Conservation (phyloP, 148 eudicot species). For the Vaccinium corymbosum region DNA sequence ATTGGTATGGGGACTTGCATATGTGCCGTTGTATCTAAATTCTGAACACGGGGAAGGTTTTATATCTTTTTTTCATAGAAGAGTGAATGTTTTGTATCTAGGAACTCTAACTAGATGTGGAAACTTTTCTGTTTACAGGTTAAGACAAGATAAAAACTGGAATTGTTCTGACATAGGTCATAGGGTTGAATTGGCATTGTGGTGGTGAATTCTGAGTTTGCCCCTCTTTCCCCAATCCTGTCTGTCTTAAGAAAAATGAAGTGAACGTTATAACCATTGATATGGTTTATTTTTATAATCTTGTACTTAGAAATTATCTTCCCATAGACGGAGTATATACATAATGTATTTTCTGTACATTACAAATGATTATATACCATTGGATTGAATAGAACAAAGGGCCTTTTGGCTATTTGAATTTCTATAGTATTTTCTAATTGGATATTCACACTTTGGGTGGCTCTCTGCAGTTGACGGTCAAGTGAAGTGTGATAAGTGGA, state of each 20-base stretch:
- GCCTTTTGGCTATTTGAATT: not conserved
- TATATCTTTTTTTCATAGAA: too few relatives aligned
- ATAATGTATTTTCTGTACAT: not conserved
- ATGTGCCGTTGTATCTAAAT: not conserved
- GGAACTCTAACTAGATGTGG: not conserved
- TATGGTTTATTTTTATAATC: not conserved
- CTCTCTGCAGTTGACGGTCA: constrained; percentile 54
- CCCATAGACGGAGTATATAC: not conserved
- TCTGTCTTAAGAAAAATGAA: not conserved
- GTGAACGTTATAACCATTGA: not conserved
- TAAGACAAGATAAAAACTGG: not conserved
- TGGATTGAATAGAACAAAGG: not conserved
- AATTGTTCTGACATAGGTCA: not conserved
- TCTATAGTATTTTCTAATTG: not conserved
- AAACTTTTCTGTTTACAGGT: not conserved
- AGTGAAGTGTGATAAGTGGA: constrained; percentile 81
- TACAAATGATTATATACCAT: too few relatives aligned
- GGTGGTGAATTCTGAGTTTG: not conserved
- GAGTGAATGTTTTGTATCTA: too few relatives aligned
- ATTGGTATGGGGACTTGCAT: not conserved
- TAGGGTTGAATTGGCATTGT: constrained; percentile 10
- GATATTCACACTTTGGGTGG: not conserved
- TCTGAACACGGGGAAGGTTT: not conserved
- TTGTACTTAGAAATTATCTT: not conserved
- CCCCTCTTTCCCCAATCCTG: not conserved